phyloP scores from a whole-genome alignment of 805 yeast species.

The Metschnikowia lachancei region DNA sequence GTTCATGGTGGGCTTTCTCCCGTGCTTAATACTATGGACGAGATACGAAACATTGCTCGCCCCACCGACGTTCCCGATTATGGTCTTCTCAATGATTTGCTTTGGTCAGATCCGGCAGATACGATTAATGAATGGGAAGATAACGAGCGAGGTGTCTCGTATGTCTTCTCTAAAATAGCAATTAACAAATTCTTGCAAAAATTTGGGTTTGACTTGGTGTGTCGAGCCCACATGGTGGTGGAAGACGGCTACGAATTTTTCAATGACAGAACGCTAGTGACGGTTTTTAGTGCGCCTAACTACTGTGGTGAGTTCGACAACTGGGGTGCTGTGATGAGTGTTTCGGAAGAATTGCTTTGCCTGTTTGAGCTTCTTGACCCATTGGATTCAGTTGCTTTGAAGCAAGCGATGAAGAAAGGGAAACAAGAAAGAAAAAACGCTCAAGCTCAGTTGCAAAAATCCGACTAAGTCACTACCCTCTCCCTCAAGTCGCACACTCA shows the following conservation, averaged over 20 bases:
- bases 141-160: conserved; percentile 80
- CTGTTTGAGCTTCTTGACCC: conserved; percentile 94
- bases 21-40: conserved; percentile 68
- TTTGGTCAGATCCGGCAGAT: conserved; percentile 87
- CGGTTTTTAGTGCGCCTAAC: conserved; percentile 74
- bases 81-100: conserved; percentile 71
- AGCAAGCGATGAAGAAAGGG: conserved; percentile 93
- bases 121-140: conserved; percentile 84
- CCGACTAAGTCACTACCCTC: not conserved
- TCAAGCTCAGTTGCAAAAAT: conserved; percentile 18
- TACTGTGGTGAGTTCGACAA: conserved; percentile 85
- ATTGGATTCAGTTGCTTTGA: conserved; percentile 85
- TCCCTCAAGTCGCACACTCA: not conserved
- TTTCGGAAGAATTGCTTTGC: conserved; percentile 86
- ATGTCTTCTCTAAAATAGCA: conserved; percentile 76
- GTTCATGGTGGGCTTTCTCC: conserved; percentile 86
- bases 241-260: conserved; percentile 79
- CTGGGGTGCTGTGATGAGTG: conserved; percentile 99
- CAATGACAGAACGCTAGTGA: conserved; percentile 67
- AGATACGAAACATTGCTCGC: conserved; percentile 68
- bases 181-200: conserved; percentile 72
- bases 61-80: conserved; percentile 87
- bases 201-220: conserved; percentile 77
- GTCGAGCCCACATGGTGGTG: conserved; percentile 86
- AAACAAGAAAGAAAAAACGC: conserved; percentile 78